phyloP scores from a whole-genome alignment of 805 yeast species.

The Saccharomyces kudriavzevii region DNA sequence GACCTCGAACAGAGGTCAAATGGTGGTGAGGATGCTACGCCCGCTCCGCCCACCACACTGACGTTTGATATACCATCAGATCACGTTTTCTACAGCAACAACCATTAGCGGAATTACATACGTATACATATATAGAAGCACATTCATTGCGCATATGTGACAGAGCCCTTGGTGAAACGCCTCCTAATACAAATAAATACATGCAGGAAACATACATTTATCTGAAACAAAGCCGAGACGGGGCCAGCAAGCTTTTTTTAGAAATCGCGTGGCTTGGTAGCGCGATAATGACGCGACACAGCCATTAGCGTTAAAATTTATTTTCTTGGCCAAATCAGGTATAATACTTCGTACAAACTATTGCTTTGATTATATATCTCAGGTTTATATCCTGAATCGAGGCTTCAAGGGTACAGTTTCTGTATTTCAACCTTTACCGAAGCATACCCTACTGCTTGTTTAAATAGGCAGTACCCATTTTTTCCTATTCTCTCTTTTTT shows the following conservation, averaged over 20 bases:
- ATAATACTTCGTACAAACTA: background rate
- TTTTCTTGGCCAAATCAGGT: background rate
- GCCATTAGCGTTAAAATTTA: background rate
- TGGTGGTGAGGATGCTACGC: background rate
- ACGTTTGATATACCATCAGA: constrained; percentile 13
- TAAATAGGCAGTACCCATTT: background rate
- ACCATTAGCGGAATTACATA: background rate
- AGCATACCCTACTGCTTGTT: background rate
- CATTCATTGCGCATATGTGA: background rate
- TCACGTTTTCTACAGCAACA: constrained; percentile 16
- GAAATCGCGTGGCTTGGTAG: background rate
- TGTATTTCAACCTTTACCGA: background rate
- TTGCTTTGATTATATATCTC: background rate
- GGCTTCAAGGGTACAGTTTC: background rate
- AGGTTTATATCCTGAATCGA: background rate
- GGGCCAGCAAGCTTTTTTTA: background rate
- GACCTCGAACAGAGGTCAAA: background rate
- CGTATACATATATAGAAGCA: background rate
- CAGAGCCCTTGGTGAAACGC: background rate
- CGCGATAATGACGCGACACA: background rate
- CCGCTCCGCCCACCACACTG: background rate
- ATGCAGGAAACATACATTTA: background rate
- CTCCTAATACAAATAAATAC: background rate
- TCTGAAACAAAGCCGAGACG: background rate
- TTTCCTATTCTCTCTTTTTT: background rate